phyloP scores from a whole-genome alignment of 1,139 yeast species.

The Candida sojae region DNA sequence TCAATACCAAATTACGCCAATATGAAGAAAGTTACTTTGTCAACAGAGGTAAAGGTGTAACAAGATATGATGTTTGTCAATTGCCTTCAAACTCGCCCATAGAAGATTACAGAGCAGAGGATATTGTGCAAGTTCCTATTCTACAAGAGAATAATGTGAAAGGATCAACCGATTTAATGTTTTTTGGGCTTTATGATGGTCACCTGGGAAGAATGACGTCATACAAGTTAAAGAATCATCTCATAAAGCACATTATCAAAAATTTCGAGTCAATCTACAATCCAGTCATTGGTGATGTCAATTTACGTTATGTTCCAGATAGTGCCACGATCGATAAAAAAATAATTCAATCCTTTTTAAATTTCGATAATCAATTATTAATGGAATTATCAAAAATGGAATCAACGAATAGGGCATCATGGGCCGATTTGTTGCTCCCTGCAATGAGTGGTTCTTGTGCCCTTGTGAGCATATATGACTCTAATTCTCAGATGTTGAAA shows the following conservation, averaged over 20 bases:
- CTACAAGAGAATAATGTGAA: constrained; percentile 53
- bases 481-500: constrained; percentile 66
- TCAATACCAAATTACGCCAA: constrained; percentile 66
- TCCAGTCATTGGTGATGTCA: constrained; percentile 52
- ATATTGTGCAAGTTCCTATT: constrained; percentile 79
- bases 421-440: constrained; percentile 78
- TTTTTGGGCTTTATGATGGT: constrained; percentile 96
- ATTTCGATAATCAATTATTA: constrained; percentile 87
- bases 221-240: constrained; percentile 74
- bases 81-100: constrained; percentile 90
- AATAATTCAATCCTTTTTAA: constrained; percentile 75
- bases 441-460: constrained; percentile 97
- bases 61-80: constrained; percentile 89
- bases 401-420: constrained; percentile 61
- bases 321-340: constrained; percentile 77
- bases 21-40: constrained; percentile 80
- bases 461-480: constrained; percentile 80
- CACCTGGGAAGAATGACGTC: constrained; percentile 97
- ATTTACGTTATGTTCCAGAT: constrained; percentile 55
- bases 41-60: constrained; percentile 85
- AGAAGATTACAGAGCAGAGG: constrained; percentile 91
- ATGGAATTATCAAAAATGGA: constrained; percentile 68
- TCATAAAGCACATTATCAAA: constrained; percentile 73
- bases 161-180: constrained; percentile 82
- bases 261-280: constrained; percentile 73